Evolutionary conservation across 441 rosid species (phyloP).

Genomic region (Syzygium syzygioides): DNA sequence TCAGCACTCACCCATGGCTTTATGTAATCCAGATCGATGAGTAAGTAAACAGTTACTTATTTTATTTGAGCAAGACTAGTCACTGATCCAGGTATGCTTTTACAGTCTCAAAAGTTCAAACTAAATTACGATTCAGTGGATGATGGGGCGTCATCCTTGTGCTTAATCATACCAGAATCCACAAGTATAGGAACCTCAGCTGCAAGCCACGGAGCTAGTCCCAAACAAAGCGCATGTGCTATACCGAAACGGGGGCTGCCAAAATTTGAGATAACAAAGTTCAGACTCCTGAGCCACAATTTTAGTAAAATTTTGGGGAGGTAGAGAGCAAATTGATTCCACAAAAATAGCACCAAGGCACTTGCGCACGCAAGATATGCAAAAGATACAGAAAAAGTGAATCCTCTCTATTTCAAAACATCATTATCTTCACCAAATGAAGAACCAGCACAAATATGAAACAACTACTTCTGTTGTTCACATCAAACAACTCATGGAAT

Average conservation of each 20-base stretch:
- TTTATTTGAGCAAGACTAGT: conserved; percentile 2
- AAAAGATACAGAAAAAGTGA: not conserved
- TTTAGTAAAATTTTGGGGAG: not conserved
- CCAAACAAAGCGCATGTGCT: conserved; percentile 96
- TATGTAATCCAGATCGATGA: not conserved
- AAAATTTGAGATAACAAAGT: conserved; percentile 4
- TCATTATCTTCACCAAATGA: not conserved
- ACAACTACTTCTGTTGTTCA: not conserved
- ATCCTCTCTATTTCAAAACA: not conserved
- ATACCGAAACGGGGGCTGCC: conserved; percentile 88
- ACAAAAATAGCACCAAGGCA: not conserved
- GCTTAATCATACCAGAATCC: conserved; percentile 94
- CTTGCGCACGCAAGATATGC: not conserved
- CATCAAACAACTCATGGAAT: not conserved
- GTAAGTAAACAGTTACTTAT: conserved; percentile 3
- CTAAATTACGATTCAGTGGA: conserved; percentile 39
- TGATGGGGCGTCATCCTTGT: conserved; percentile 76
- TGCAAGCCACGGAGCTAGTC: conserved; percentile 98
- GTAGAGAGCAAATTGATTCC: not conserved
- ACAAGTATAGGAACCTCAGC: conserved; percentile 94
- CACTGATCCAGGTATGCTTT: not conserved
- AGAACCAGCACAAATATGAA: not conserved
- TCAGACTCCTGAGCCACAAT: not conserved
- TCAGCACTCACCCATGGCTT: not conserved
- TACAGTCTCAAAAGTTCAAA: not conserved